Evolutionary conservation across 75 land plant species (phyloP), one percentile per base, ranked within the genome.

Genomic region (Gnetum montanum): DNA sequence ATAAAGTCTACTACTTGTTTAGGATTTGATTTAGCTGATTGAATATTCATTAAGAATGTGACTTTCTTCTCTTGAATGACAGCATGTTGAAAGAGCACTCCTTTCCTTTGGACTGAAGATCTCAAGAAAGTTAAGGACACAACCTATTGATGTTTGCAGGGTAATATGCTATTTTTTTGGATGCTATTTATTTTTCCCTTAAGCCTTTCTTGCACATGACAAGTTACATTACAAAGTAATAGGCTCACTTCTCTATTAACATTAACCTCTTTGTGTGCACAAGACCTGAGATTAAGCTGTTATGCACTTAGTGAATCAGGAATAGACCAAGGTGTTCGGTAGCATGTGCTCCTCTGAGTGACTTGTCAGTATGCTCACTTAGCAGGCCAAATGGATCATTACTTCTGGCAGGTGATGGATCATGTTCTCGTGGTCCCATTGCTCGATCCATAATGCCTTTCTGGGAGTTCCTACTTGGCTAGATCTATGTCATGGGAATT

Each of bases 401-500:
- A 2, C 54, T 67, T 27, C 50, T 60, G 41, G 50, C 50, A 13
- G 56, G 34, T 65, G 66, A 65, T 11, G 52, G 48, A 60, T 56
- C 2, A 1, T 61, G 58, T 46, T 60, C 37, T 30, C 35, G 25
- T 49, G 53, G 75, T 48, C 71, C 89, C 23, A 59, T 89, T 45
- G 75, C 90, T 58, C 75, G 63, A 28, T 71, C 96, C 38, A 67
- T 86, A 4, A 57, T 80, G 29, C 91, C 63, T 89, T 45, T 66
- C 76, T 25, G 98, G 98, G 34, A 66, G 82, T 58, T 88, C 98
- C 28, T 88, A 80, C 56, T 64, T 94, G 45, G 74, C 83, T n/a
- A 75, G 91, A 50, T 83, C 96, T 43, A 69, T 85, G 62, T 77
- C 96, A n/a, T 94, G 96, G 96, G 98, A 94, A 71, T 67, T 70